Evolutionary conservation across 441 rosid species (phyloP).

Genomic region (Erodium texanum): DNA sequence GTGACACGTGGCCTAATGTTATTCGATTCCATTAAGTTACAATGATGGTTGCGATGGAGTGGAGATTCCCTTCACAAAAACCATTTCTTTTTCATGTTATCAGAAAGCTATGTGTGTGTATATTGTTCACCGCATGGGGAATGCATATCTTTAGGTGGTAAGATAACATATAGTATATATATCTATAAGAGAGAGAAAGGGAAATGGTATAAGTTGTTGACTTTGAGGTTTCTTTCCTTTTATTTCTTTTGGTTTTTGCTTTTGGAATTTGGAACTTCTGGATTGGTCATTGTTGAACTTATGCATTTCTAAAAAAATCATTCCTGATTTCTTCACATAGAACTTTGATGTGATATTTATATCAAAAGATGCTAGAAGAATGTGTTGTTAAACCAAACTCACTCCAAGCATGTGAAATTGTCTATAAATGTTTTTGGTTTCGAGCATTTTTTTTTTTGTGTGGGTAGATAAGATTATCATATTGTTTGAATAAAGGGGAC

Average conservation of each 20-base stretch:
- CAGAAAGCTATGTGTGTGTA: neutral
- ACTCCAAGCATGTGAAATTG: neutral
- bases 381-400: neutral
- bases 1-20: constrained; percentile 7
- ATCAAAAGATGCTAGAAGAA: neutral
- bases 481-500: neutral
- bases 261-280: neutral
- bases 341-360: no score
- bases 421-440: neutral
- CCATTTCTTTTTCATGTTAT: neutral
- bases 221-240: neutral
- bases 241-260: neutral
- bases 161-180: neutral
- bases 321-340: no score
- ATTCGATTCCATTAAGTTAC: neutral
- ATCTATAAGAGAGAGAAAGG: neutral
- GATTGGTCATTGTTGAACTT: neutral
- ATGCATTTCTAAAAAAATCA: neutral
- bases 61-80: neutral
- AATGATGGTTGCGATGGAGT: neutral
- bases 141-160: neutral
- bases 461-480: neutral
- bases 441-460: no score
- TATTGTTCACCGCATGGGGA: neutral
- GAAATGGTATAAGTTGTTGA: neutral